phyloP scores from a whole-genome alignment of 2,329 filamentous ascomycete genomes.

The Microcyclospora tardicrescens region DNA sequence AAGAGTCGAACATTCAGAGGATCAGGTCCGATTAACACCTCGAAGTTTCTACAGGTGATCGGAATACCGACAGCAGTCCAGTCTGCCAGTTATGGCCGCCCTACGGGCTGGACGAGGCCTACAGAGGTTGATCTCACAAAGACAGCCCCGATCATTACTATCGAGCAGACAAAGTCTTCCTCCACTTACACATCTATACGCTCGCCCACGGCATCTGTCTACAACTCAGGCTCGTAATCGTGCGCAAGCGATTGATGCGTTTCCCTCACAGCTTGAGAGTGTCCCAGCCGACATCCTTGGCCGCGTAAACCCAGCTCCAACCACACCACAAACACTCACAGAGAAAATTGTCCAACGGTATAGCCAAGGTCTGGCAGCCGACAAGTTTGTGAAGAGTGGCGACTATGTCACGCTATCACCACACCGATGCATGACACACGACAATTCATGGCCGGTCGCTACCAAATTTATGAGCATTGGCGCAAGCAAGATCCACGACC shows the following conservation, averaged over 20 bases:
- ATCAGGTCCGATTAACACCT: no score
- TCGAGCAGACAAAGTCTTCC: constrained; percentile 2
- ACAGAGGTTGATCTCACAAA: constrained; percentile 7
- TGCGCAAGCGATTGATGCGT: constrained; percentile 38
- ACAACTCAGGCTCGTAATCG: constrained; percentile 11
- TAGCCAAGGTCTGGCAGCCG: constrained; percentile 58
- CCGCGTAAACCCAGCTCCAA: constrained; percentile 35
- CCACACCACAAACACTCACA: constrained; percentile 62
- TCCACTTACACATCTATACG: constrained; percentile 8
- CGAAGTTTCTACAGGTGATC: no score
- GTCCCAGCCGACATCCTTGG: constrained; percentile 61
- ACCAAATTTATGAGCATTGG: constrained; percentile 75
- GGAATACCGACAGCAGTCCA: no score
- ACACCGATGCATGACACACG: constrained; percentile 71
- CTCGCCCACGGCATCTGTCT: constrained; percentile 16
- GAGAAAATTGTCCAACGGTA: constrained; percentile 87
- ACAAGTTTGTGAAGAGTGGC: constrained; percentile 62
- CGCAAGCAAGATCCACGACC: constrained; percentile 58
- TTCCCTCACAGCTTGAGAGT: constrained; percentile 51
- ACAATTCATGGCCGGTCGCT: constrained; percentile 66
- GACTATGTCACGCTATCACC: constrained; percentile 73
- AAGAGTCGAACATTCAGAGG: no score
- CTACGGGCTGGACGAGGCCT: constrained; percentile 10
- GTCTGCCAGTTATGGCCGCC: constrained; percentile 5
- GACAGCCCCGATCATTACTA: background rate